Percentiles rank a stretch among this genome's conserved stretches.
These are phyloP conservation scores for Yarrowia deformans DNA, from an alignment of 805 yeast species.

Conservation along the genomic window DNA sequence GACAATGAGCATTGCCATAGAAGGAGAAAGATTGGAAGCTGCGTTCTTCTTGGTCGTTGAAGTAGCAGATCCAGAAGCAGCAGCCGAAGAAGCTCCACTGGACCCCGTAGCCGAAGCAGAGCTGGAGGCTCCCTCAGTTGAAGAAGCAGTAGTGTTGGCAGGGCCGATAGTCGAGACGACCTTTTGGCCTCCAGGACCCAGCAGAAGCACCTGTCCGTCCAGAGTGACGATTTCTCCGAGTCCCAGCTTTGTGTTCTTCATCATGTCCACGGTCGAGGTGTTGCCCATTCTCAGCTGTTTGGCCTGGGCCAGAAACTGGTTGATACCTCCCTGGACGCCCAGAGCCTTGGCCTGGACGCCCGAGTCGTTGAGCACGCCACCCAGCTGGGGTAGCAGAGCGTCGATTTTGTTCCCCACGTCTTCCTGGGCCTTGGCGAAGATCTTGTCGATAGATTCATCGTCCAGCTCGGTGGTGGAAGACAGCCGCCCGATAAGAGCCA, in stretches of 20 bases:
- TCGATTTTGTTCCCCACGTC: constrained; percentile 23
- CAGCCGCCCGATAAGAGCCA: neutral
- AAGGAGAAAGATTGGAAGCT: constrained; percentile 3
- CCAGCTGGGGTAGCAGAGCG: constrained; percentile 28
- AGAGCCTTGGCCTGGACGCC: constrained; percentile 35
- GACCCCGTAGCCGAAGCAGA: constrained; percentile 3
- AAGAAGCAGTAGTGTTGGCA: constrained; percentile 6
- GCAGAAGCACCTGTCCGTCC: constrained; percentile 17
- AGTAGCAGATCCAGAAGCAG: constrained; percentile 12
- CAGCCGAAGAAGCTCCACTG: constrained; percentile 3
- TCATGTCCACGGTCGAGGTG: constrained; percentile 12
- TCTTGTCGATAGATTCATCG: constrained; percentile 18
- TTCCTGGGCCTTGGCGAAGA: constrained; percentile 31
- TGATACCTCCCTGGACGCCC: constrained; percentile 33
- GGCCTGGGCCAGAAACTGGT: constrained; percentile 36
- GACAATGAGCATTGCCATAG: neutral
- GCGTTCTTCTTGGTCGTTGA: constrained; percentile 24
- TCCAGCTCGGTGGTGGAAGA: constrained; percentile 2
- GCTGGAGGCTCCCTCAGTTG: neutral
- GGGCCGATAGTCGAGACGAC: constrained; percentile 22
- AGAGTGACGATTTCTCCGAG: constrained; percentile 12
- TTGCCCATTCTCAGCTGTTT: constrained; percentile 22
- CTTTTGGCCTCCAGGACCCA: constrained; percentile 23
- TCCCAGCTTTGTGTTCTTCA: constrained; percentile 27
- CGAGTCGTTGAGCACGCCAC: neutral